Evolutionary conservation across 164 flowering plant genomes (phyloP), one percentile per base, ranked within the genome.

Genomic region (Echeveria elegans): DNA sequence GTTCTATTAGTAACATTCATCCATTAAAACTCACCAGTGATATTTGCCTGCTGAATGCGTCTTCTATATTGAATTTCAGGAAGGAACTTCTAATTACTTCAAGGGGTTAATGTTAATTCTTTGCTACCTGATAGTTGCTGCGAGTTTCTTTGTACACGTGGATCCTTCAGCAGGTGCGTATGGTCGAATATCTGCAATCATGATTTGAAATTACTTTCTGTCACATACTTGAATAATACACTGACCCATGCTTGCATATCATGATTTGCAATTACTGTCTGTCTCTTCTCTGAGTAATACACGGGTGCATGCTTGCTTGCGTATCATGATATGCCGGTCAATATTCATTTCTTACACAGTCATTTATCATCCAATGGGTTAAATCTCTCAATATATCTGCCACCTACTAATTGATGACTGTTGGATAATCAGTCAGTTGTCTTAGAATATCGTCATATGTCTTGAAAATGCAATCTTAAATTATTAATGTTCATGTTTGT

Each of bases 21-120:
- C 15, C 16, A 8, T 40, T n/a, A 21, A n/a, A 7, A 34, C 37
- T 3, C 37, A 34, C 14, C 10, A 23, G 28, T 21, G 24, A 53
- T 24, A 24, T 53, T 36, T 63, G 65, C 43, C 19, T 19, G 14
- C 32, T 34, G 7, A 29, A 18, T 64, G 16, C 12, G 32, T 14
- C 6, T 28, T 29, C 58, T 26, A 58, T 26, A 37, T 69, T 50
- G 60, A 8, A 15, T 74, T 80, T 74, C 86, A 90, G 96, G 97
- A 90, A 69, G 97, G 97, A 48, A 85, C 90, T 37, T 86, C 97
- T 21, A 90, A 90, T 77, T 90, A 90, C 77, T 88, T 90, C 59
- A 90, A 90, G 75, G 97, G 97, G 16, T 67, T 90, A 29, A 88
- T 90, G 97, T 90, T 90, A 47, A 80, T 85, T 60, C 77, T 88